Conservation (phyloP, 2,329 filamentous ascomycete genomes). For the Xylaria sp. region DNA sequence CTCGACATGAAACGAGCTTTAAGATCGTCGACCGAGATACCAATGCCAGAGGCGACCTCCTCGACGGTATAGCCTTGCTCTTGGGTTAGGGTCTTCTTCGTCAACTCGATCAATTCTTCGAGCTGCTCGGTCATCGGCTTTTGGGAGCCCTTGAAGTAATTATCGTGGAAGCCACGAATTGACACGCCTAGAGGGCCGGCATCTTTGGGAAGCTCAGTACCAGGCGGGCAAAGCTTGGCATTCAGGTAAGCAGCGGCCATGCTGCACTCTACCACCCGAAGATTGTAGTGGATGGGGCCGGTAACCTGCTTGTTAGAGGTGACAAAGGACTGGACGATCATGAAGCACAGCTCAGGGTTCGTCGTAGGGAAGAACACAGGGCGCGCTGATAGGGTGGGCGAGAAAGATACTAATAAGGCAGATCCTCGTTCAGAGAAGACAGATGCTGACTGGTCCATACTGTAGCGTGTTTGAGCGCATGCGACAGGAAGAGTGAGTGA, state of each 20-base stretch:
- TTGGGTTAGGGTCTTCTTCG: conserved; percentile 76
- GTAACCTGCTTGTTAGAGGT: conserved; percentile 95
- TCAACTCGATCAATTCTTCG: conserved; percentile 74
- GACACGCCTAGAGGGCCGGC: conserved; percentile 84
- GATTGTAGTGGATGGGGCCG: conserved; percentile 93
- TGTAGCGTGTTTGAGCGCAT: conserved; percentile 50
- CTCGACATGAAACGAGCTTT: conserved; percentile 83
- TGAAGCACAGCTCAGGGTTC: conserved; percentile 84
- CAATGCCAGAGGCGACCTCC: conserved; percentile 80
- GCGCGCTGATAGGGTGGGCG: conserved; percentile 78
- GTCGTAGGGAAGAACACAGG: conserved; percentile 86
- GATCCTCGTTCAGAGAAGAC: conserved; percentile 90
- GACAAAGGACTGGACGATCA: conserved; percentile 95
- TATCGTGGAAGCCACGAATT: conserved; percentile 86
- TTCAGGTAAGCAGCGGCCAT: conserved; percentile 80
- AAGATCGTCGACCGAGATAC: conserved; percentile 75
- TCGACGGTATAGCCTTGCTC: conserved; percentile 88
- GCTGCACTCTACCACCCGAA: conserved; percentile 94
- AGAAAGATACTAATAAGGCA: conserved; percentile 91
- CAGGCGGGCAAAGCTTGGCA: conserved; percentile 65
- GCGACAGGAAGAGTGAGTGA: conserved; percentile 29
- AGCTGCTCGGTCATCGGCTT: conserved; percentile 74
- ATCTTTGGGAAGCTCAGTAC: conserved; percentile 76
- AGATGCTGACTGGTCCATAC: conserved; percentile 97
- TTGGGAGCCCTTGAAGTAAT: conserved; percentile 72